Evolutionary conservation across 2,329 filamentous ascomycete genomes (phyloP), one percentile per base, ranked within the genome.

Genomic region (Pseudogymnoascus sp.): DNA sequence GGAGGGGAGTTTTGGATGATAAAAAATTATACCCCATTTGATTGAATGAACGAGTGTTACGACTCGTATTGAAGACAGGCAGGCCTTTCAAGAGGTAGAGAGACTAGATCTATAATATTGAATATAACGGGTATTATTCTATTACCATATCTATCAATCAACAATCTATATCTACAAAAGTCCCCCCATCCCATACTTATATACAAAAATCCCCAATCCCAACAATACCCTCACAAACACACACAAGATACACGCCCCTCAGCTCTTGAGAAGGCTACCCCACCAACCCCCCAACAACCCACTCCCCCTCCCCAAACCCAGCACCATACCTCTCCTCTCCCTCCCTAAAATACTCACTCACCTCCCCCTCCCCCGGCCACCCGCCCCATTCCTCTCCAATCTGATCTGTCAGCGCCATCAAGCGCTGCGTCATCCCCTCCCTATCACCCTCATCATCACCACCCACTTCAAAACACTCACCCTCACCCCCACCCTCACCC

Each of bases 301-400:
- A 51, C 45, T 51, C 45, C 23, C 12, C 6, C 45, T 51, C 45
- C 14, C 45, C 45, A 51, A 51, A 51, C 7, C 5, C 23, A 1
- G 14, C 45, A 10, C 23, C 45, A 51, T 51, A 51, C 10, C 45
- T 51, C 45, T 16, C 45, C 23, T 8, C 10, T 5, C 45, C 45
- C 3, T 51, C 45, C 3, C 47, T 63, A 21, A 64, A 36, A 54
- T 67, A 67, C 18, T 59, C 23, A n/a, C 26, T 12, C 18, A 65
- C 60, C 31, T 65, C 66, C 4, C 63, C 45, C 29, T 72, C 69
- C 4, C 40, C 45, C 6, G 71, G 72, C 73, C 72, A 74, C 37
- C 70, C 71, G 39, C 54, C 61, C 71, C 70, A 73, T 0, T 8
- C n/a, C 11, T 47, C 51, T 8, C 68, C 62, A 5, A 71, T 64